A percentile compares a stretch with the other conserved stretches of the same genome.
phyloP scores from a whole-genome alignment of 192 early-diverging fungal species.

The Mortierella alpina region DNA sequence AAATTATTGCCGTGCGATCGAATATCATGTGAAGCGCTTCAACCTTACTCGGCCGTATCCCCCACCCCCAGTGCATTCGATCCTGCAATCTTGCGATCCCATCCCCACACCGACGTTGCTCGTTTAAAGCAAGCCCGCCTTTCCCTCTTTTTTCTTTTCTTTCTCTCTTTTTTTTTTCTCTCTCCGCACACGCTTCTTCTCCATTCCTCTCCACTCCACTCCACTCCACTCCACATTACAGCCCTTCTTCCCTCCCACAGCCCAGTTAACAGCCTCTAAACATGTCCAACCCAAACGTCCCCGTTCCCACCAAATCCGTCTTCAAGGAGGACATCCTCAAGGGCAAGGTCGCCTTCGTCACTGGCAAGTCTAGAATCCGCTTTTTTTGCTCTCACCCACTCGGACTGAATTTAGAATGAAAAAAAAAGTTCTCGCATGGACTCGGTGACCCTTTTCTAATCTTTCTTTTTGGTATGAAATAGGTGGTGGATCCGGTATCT shows the following conservation, averaged over 20 bases:
- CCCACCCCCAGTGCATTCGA: no score
- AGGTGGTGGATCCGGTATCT: slow-evolving; percentile 73
- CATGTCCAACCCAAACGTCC: slow-evolving; percentile 34
- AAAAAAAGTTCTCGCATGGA: background rate
- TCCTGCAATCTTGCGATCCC: no score
- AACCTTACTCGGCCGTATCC: no score
- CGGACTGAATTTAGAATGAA: background rate
- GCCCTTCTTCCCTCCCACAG: background rate
- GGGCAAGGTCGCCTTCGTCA: slow-evolving; percentile 74
- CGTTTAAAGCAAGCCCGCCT: no score
- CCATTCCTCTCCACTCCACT: background rate
- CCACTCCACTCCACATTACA: background rate
- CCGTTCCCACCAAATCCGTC: slow-evolving; percentile 41
- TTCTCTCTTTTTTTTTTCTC: slow-evolving; percentile 31
- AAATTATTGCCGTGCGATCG: no score
- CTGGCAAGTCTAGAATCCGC: slow-evolving; percentile 30
- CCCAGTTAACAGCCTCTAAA: background rate
- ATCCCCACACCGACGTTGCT: no score
- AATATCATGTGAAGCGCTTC: no score
- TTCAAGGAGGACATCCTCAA: slow-evolving; percentile 61
- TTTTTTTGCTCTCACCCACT: background rate
- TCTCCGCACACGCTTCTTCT: slow-evolving; percentile 9
- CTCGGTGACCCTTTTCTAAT: background rate
- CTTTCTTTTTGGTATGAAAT: background rate
- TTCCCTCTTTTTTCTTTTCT: background rate